Percentiles rank a stretch among this genome's conserved stretches.
phyloP scores from a whole-genome alignment of 306 rosid species.

The Cucurbita maxima region DNA sequence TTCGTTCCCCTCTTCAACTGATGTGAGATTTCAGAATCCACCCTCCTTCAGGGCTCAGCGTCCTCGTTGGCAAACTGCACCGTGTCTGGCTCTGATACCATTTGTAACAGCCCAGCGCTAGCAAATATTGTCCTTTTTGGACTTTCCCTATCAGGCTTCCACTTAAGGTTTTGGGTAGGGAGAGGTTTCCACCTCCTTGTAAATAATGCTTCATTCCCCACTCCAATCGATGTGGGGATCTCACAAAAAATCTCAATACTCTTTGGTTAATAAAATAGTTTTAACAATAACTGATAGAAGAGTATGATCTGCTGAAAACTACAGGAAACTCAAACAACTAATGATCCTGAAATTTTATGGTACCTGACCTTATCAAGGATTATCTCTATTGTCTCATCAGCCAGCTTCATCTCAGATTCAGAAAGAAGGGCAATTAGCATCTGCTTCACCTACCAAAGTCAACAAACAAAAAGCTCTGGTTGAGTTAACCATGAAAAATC shows the following conservation, averaged over 20 bases:
- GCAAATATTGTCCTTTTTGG: no score
- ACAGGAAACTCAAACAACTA: not conserved
- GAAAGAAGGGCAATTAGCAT: conserved; percentile 80
- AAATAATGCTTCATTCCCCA: no score
- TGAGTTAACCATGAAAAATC: not conserved
- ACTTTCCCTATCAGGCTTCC: no score
- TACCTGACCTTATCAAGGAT: conserved; percentile 62
- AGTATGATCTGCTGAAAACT: not conserved
- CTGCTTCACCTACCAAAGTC: conserved; percentile 51
- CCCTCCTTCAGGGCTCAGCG: no score
- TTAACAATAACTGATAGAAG: not conserved
- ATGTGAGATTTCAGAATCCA: no score
- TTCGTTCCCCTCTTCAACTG: no score
- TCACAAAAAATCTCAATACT: not conserved
- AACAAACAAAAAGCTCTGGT: not conserved
- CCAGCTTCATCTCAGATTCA: conserved; percentile 66
- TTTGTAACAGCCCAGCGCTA: no score
- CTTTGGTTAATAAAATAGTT: not conserved
- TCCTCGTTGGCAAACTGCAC: no score
- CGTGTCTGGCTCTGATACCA: no score
- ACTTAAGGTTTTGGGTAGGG: no score
- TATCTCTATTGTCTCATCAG: conserved; percentile 69
- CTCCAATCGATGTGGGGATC: no score
- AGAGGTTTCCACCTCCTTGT: no score
- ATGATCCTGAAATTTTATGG: not conserved